Evolutionary conservation across 1,139 yeast species (phyloP), one percentile per base, ranked within the genome.

Genomic region (Candida sp.): DNA sequence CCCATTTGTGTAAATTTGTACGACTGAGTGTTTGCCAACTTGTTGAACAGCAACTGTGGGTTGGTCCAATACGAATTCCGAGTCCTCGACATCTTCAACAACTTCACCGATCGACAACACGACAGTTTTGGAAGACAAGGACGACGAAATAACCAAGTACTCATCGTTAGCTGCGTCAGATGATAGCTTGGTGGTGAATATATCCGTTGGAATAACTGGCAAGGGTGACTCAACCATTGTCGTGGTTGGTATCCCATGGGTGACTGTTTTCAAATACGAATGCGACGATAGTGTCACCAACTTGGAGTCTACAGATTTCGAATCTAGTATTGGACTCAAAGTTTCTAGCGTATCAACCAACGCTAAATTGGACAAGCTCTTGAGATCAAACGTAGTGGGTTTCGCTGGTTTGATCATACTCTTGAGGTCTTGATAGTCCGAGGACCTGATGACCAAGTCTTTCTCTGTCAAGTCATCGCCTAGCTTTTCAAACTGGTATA

Each of bases 101-200:
- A 83, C 85, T 54, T 89, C 96, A 3, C 92, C 93, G 48, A 90
- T 85, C 1, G 90, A 81, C 25, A 94, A 70, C 1, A 92, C 90
- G 49, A 90, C 72, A 0, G 98, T 90, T 7, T 86, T 83, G 11
- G 68, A 65, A 30, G 68, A 59, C 46, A 85, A 81, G 2, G 81
- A 66, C 50, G 90, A 89, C 0, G 96, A 78, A 7, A 90, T 71
- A 1, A 90, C 84, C 54, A 90, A 77, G 58, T 84, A 88, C 50
- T 82, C 82, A 63, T 90, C 94, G 59, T 68, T 77, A 3, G 59
- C 63, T 41, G 88, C 86, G 2, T 63, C 64, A 2, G 67, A 60
- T 2, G 68, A 62, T 5, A 78, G 60, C 56, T 80, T 83, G 4
- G 89, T 77, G 1, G 94, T 84, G 75, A 84, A 86, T 0, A 90